Conservation (phyloP, 768 basidiomycete species). For the Pleurotus tuber-regium region DNA sequence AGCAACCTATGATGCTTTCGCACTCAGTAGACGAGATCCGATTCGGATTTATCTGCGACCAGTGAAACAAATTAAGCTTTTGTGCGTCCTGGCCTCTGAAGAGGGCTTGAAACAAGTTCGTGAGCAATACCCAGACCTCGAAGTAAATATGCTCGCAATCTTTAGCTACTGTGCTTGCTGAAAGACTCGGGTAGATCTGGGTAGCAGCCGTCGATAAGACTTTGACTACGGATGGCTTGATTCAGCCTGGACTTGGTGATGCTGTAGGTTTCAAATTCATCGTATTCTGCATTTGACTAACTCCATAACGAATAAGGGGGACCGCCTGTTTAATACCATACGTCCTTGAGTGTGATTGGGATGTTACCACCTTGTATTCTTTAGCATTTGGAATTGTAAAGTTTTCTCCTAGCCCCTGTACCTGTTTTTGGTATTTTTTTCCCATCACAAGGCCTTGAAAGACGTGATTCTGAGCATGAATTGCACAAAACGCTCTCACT, state of each 20-base stretch:
- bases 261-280: conserved; percentile 49
- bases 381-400: too few relatives aligned
- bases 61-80: conserved; percentile 76
- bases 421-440: too few relatives aligned
- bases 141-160: conserved; percentile 44
- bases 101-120: conserved; percentile 70
- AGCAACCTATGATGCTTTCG: too few relatives aligned
- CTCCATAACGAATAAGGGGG: conserved; percentile 50
- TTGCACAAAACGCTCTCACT: conserved; percentile 22
- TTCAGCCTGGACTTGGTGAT: conserved; percentile 91
- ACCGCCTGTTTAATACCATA: conserved; percentile 81
- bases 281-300: conserved; percentile 6
- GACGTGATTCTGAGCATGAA: conserved; percentile 44
- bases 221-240: conserved; percentile 73
- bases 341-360: conserved; percentile 25
- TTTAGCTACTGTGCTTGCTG: neutral
- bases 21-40: neutral
- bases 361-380: too few relatives aligned
- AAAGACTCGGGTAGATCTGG: conserved; percentile 61
- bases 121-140: conserved; percentile 69
- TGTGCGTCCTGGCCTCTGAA: conserved; percentile 78
- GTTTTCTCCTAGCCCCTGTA: too few relatives aligned
- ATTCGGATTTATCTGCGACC: neutral
- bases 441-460: conserved; percentile 24
- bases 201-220: conserved; percentile 75